Evolutionary conservation across 2,329 filamentous ascomycete species (phyloP).

Genomic region (Pseudogymnoascus sp.): DNA sequence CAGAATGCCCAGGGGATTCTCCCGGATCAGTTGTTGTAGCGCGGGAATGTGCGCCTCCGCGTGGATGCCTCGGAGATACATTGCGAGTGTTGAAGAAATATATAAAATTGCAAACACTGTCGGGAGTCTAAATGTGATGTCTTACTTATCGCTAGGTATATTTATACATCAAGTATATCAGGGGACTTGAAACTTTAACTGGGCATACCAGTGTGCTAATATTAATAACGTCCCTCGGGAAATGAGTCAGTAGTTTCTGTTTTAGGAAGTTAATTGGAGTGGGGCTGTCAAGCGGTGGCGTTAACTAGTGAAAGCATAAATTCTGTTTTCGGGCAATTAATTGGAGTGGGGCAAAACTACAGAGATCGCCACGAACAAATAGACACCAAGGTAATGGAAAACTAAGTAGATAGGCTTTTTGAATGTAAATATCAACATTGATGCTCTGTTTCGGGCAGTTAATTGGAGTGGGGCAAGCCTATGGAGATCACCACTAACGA

Average conservation of each 20-base stretch:
- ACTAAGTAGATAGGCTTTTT: not conserved
- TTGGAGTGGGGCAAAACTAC: not conserved
- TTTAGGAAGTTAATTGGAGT: not conserved
- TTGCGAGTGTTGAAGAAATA: conserved; percentile 23
- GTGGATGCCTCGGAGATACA: conserved; percentile 51
- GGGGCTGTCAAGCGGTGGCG: not conserved
- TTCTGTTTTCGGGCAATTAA: not conserved
- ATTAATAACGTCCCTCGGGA: not conserved
- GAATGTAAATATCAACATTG: not conserved
- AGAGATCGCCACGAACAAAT: not conserved
- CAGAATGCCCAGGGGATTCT: conserved; percentile 53
- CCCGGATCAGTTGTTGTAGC: conserved; percentile 48
- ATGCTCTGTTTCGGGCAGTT: not conserved
- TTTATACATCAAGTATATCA: not conserved
- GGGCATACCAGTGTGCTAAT: not conserved
- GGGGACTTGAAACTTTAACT: not conserved
- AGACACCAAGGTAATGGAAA: not conserved
- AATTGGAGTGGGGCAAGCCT: not conserved
- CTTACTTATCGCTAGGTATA: not conserved
- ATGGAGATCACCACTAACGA: not conserved
- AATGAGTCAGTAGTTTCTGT: not conserved
- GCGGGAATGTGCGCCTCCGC: conserved; percentile 40
- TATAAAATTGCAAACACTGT: not conserved
- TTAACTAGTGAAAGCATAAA: not conserved
- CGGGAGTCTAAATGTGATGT: not conserved